phyloP scores from a whole-genome alignment of 1,139 yeast genomes.

The Blastobotrys apis region DNA sequence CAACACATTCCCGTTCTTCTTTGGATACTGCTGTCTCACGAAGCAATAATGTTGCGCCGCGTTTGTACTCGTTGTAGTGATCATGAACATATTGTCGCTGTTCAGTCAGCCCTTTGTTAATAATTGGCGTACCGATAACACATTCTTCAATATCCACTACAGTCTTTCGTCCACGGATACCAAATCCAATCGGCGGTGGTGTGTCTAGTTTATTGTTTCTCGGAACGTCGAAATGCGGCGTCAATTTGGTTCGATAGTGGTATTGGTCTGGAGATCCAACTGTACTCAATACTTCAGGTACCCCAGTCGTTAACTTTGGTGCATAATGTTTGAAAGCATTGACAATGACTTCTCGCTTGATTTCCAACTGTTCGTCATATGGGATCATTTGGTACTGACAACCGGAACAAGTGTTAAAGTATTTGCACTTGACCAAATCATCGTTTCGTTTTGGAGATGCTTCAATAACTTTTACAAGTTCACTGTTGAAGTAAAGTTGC shows the following conservation, averaged over 20 bases:
- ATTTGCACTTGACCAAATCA: slow-evolving; percentile 55
- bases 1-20: slow-evolving; percentile 44
- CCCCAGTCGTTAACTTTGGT: slow-evolving; percentile 37
- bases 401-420: slow-evolving; percentile 82
- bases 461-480: slow-evolving; percentile 51
- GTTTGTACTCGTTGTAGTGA: slow-evolving; percentile 52
- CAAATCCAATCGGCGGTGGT: slow-evolving; percentile 83
- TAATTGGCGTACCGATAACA: slow-evolving; percentile 74
- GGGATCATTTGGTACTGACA: slow-evolving; percentile 85
- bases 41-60: slow-evolving; percentile 82
- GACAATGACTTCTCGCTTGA: slow-evolving; percentile 68
- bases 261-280: slow-evolving; percentile 75
- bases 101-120: slow-evolving; percentile 68
- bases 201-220: slow-evolving; percentile 39
- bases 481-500: slow-evolving; percentile 71
- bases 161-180: slow-evolving; percentile 69
- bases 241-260: slow-evolving; percentile 81
- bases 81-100: slow-evolving; percentile 57
- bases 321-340: slow-evolving; percentile 85
- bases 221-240: slow-evolving; percentile 95
- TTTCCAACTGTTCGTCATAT: slow-evolving; percentile 64
- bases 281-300: slow-evolving; percentile 64
- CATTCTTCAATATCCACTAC: slow-evolving; percentile 93
- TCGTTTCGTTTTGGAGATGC: slow-evolving; percentile 53
- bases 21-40: slow-evolving; percentile 57